A percentile compares a stretch with the other conserved stretches of the same genome.
These are phyloP conservation scores for Hyaloscypha variabilis DNA, from an alignment of 495 filamentous ascomycete species.

Conservation along the genomic window DNA sequence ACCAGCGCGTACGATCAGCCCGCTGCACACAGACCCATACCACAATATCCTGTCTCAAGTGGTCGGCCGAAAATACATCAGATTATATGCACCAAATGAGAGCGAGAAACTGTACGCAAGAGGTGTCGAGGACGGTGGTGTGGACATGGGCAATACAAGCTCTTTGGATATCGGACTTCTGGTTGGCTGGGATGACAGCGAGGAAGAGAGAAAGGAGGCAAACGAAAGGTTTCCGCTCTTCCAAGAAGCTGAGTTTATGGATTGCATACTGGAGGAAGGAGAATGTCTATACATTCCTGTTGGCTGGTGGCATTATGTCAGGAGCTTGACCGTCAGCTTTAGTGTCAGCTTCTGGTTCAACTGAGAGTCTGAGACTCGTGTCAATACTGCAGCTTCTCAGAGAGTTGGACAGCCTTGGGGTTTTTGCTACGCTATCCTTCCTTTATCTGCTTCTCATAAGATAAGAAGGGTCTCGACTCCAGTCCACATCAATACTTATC, in stretches of 20 bases:
- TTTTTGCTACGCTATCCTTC: too few relatives aligned
- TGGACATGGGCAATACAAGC: conserved; percentile 95
- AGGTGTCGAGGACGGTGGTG: conserved; percentile 65
- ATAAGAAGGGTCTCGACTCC: too few relatives aligned
- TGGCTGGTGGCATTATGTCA: conserved; percentile 99
- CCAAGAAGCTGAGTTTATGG: conserved; percentile 56
- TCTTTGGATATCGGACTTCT: conserved; percentile 67
- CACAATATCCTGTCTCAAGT: conserved; percentile 93
- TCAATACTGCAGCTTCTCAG: neutral
- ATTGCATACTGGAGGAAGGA: conserved; percentile 77
- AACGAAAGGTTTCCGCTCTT: conserved; percentile 17
- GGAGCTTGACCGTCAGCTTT: conserved; percentile 81
- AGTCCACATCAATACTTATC: too few relatives aligned
- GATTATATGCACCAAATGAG: conserved; percentile 75
- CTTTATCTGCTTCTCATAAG: too few relatives aligned
- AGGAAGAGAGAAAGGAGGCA: conserved; percentile 13
- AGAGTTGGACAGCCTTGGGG: too few relatives aligned
- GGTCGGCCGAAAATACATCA: conserved; percentile 87
- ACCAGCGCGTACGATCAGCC: conserved; percentile 83
- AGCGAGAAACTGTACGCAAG: conserved; percentile 64
- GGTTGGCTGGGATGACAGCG: conserved; percentile 53
- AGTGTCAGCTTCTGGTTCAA: conserved; percentile 99
- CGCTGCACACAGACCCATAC: conserved; percentile 91
- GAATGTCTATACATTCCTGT: conserved; percentile 90
- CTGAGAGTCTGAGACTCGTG: conserved; percentile 37